phyloP scores from a whole-genome alignment of 2,329 filamentous ascomycete genomes.

The Chaetomium olivaceum region DNA sequence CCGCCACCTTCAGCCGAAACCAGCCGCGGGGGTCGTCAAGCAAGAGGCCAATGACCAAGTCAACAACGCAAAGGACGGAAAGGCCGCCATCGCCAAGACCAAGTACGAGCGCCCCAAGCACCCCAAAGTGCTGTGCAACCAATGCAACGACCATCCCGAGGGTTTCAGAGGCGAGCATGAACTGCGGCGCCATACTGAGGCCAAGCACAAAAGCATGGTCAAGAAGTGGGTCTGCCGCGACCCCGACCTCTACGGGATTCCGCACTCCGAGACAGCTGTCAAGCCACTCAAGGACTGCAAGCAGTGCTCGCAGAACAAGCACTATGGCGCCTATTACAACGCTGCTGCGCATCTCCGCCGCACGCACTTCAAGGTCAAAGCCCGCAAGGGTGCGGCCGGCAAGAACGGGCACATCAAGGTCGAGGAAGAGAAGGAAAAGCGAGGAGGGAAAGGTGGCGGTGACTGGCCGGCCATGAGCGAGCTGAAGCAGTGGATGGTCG shows the following conservation, averaged over 20 bases:
- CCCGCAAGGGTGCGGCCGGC: constrained; percentile 43
- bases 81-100: constrained; percentile 46
- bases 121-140: constrained; percentile 68
- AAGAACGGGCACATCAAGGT: constrained; percentile 33
- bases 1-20: constrained; percentile 48
- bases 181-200: constrained; percentile 64
- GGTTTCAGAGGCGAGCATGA: constrained; percentile 89
- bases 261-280: constrained; percentile 51
- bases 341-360: constrained; percentile 86
- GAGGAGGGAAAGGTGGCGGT: constrained; percentile 56
- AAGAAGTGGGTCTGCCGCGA: constrained; percentile 62
- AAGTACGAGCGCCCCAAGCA: constrained; percentile 64
- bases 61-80: constrained; percentile 44
- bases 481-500: constrained; percentile 61
- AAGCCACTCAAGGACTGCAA: constrained; percentile 78
- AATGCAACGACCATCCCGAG: constrained; percentile 70
- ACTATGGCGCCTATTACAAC: constrained; percentile 92
- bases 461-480: constrained; percentile 58
- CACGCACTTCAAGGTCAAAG: constrained; percentile 77
- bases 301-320: constrained; percentile 72
- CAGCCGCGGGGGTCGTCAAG: constrained; percentile 37
- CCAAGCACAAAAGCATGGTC: constrained; percentile 61
- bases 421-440: constrained; percentile 47
- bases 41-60: constrained; percentile 21
- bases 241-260: constrained; percentile 46